Percentiles rank a stretch among this genome's conserved stretches.
These are phyloP conservation scores for Colletotrichum lupini DNA, from an alignment of 2,329 filamentous ascomycete genomes.

Conservation along the genomic window DNA sequence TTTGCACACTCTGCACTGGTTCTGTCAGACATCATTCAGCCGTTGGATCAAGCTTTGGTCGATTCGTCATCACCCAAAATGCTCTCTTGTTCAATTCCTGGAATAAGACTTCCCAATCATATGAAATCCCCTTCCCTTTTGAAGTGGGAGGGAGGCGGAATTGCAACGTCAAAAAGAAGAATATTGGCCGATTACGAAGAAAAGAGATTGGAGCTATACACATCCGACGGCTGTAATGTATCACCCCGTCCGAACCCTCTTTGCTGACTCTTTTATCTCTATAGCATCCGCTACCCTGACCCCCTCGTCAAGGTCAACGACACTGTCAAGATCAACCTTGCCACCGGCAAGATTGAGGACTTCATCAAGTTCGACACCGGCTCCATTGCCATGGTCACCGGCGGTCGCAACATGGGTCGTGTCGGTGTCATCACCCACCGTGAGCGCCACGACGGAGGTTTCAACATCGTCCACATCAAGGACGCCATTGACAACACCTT, in stretches of 20 bases:
- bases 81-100: slow-evolving; percentile 24
- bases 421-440: slow-evolving; percentile 99
- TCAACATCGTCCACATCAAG: slow-evolving; percentile 99
- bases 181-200: slow-evolving; percentile 25
- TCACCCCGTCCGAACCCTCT: slow-evolving; percentile 38
- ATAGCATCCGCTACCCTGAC: slow-evolving; percentile 99
- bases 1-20: slow-evolving; percentile 49
- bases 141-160: slow-evolving; percentile 19
- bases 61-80: slow-evolving; percentile 54
- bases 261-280: slow-evolving; percentile 50
- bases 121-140: background rate
- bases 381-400: slow-evolving; percentile 97
- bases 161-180: slow-evolving; percentile 34
- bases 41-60: slow-evolving; percentile 99
- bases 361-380: slow-evolving; percentile 99
- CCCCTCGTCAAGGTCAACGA: slow-evolving; percentile 99
- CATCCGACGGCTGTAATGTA: slow-evolving; percentile 66
- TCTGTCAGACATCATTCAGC: slow-evolving; percentile 98
- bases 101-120: slow-evolving; percentile 17
- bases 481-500: slow-evolving; percentile 99
- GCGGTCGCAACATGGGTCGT: slow-evolving; percentile 99
- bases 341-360: slow-evolving; percentile 97
- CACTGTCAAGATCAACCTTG: slow-evolving; percentile 98
- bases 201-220: slow-evolving; percentile 46
- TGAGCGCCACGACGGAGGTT: slow-evolving; percentile 99